Percentiles rank a stretch among this genome's conserved stretches.
phyloP scores from a whole-genome alignment of 768 basidiomycete species.

The Tulasnella sp. region DNA sequence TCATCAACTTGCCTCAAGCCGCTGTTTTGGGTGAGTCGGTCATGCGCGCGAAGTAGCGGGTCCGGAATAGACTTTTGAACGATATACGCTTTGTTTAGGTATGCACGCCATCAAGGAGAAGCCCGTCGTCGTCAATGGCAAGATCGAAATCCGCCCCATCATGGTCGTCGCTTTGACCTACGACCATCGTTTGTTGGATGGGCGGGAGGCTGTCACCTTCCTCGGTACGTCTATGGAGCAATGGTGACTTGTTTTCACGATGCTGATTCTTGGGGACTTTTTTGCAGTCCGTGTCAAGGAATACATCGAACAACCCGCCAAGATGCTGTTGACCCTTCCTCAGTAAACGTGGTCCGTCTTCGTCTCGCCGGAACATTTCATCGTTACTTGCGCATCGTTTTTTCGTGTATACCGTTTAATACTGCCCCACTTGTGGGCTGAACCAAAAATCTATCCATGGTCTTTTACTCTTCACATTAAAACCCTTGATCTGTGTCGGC shows the following conservation, averaged over 20 bases:
- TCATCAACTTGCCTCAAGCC: constrained; percentile 93
- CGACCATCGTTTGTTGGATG: constrained; percentile 92
- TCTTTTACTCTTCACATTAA: neutral
- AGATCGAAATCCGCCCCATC: constrained; percentile 94
- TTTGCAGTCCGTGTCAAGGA: constrained; percentile 76
- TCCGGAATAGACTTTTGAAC: neutral
- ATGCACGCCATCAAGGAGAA: constrained; percentile 95
- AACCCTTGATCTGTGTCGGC: neutral
- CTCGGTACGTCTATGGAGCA: constrained; percentile 54
- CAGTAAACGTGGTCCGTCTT: neutral
- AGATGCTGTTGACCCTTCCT: constrained; percentile 56
- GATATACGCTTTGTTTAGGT: constrained; percentile 31
- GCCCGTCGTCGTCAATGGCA: constrained; percentile 83
- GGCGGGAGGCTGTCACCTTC: constrained; percentile 95
- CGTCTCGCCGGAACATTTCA: neutral
- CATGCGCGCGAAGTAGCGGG: constrained; percentile 7
- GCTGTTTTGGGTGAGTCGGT: constrained; percentile 68
- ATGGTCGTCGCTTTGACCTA: constrained; percentile 94
- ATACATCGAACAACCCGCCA: constrained; percentile 89
- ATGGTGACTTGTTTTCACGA: neutral
- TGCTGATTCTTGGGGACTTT: constrained; percentile 9
- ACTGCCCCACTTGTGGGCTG: neutral
- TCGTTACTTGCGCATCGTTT: neutral
- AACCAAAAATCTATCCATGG: neutral
- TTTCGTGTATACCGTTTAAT: neutral